A percentile compares a stretch with the other conserved stretches of the same genome.
Evolutionary conservation across 495 filamentous ascomycete genomes (phyloP).

Genomic region (Apiosordaria backusii): DNA sequence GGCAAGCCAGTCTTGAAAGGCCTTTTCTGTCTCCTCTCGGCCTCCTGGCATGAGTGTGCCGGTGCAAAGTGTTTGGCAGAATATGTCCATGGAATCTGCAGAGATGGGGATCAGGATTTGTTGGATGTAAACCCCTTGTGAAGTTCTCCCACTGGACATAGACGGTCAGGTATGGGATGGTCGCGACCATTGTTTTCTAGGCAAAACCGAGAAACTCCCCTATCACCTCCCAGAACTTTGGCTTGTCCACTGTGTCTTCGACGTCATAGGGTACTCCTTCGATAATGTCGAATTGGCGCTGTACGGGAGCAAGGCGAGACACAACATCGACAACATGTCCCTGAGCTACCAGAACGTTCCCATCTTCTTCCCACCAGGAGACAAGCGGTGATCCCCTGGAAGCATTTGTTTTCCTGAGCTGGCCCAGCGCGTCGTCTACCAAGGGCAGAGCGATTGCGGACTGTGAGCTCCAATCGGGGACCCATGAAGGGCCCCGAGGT

Average conservation of each 20-base stretch:
- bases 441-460: slow-evolving; percentile 2
- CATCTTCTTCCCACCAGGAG: slow-evolving; percentile 8
- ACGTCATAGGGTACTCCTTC: background rate
- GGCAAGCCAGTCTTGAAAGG: slow-evolving; percentile 5
- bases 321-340: slow-evolving; percentile 14
- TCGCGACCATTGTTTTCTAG: background rate
- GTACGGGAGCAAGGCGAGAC: background rate
- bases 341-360: slow-evolving; percentile 4
- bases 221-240: background rate
- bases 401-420: slow-evolving; percentile 11
- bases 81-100: slow-evolving; percentile 6
- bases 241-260: background rate
- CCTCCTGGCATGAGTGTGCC: slow-evolving; percentile 13
- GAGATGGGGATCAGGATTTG: slow-evolving; percentile 9
- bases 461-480: slow-evolving; percentile 10
- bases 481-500: slow-evolving; percentile 14
- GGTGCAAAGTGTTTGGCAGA: slow-evolving; percentile 11
- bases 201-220: background rate
- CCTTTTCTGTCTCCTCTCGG: slow-evolving; percentile 1
- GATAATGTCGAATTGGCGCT: slow-evolving; percentile 1
- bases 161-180: background rate
- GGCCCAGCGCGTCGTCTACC: slow-evolving; percentile 5
- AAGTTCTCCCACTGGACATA: slow-evolving; percentile 14
- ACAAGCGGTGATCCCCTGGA: background rate
- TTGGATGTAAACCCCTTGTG: slow-evolving; percentile 8